phyloP scores from a whole-genome alignment of 2,329 filamentous ascomycete genomes.

The Colletotrichum horii region DNA sequence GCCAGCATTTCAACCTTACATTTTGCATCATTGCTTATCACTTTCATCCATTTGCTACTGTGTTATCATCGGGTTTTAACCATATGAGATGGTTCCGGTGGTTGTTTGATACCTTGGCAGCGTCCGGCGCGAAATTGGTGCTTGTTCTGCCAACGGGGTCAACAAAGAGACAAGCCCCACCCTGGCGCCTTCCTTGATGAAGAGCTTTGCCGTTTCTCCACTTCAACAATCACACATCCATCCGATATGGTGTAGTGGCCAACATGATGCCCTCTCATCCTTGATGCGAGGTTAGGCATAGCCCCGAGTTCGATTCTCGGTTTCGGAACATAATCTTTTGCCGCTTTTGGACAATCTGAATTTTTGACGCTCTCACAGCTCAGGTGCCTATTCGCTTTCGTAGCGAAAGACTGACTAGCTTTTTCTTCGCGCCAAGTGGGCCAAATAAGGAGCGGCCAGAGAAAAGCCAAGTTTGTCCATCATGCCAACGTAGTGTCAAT shows the following conservation, averaged over 20 bases:
- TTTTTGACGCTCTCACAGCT: background rate
- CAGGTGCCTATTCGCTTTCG: too few species aligned
- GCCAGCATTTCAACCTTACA: background rate
- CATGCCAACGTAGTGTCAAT: too few species aligned
- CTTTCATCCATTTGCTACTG: background rate
- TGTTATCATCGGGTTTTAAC: background rate
- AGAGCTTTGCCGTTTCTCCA: background rate
- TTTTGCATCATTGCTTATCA: background rate
- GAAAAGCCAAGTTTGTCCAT: background rate
- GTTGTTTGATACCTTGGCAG: rapidly evolving
- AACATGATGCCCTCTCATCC: conserved; percentile 6
- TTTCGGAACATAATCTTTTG: background rate
- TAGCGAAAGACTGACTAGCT: background rate
- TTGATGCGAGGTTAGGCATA: background rate
- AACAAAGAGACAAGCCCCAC: background rate
- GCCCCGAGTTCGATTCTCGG: conserved; percentile 9
- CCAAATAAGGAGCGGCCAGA: background rate
- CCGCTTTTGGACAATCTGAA: background rate
- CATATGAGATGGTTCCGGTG: rapidly evolving
- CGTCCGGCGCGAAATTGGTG: background rate
- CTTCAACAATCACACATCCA: background rate
- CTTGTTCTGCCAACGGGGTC: background rate
- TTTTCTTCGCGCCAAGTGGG: too few species aligned
- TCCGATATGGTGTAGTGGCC: conserved; percentile 10
- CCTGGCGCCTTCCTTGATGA: background rate